Percentiles rank a stretch among this genome's conserved stretches.
phyloP scores from a whole-genome alignment of 208 protist genomes.

The Acanthamoeba comandoni region DNA sequence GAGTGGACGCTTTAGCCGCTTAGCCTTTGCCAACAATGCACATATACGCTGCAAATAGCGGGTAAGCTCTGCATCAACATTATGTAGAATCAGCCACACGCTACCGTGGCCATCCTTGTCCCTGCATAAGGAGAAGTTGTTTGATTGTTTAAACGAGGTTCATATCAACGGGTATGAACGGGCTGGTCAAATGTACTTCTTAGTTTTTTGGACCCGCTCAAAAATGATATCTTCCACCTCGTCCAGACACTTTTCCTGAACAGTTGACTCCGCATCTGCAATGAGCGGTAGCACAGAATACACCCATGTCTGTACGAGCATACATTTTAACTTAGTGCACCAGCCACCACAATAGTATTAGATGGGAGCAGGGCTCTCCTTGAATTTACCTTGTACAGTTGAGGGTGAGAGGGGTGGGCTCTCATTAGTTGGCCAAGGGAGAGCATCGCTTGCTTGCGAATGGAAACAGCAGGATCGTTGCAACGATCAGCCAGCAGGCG shows the following conservation, averaged over 20 bases:
- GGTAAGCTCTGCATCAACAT: conserved; percentile 26
- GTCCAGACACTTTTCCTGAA: conserved; percentile 61
- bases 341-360: no score
- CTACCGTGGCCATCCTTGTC: neutral
- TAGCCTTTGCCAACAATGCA: conserved; percentile 35
- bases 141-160: no score
- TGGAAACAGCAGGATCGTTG: conserved; percentile 62
- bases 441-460: conserved; percentile 69
- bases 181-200: conserved; percentile 1
- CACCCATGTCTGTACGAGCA: conserved; percentile 11
- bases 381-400: conserved; percentile 34
- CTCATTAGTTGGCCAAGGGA: conserved; percentile 20
- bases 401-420: conserved; percentile 36
- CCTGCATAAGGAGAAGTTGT: conserved; percentile 2
- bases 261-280: conserved; percentile 51
- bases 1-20: conserved; percentile 54
- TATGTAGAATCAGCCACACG: conserved; percentile 66
- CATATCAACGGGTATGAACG: neutral
- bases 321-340: no score
- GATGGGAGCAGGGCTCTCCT: no score
- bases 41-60: conserved; percentile 61
- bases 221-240: conserved; percentile 59
- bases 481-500: conserved; percentile 51
- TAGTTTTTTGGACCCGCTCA: conserved; percentile 6
- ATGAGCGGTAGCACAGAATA: conserved; percentile 41